Conservation (phyloP, 163 green algal genomes). For the Picocystis sp. region DNA sequence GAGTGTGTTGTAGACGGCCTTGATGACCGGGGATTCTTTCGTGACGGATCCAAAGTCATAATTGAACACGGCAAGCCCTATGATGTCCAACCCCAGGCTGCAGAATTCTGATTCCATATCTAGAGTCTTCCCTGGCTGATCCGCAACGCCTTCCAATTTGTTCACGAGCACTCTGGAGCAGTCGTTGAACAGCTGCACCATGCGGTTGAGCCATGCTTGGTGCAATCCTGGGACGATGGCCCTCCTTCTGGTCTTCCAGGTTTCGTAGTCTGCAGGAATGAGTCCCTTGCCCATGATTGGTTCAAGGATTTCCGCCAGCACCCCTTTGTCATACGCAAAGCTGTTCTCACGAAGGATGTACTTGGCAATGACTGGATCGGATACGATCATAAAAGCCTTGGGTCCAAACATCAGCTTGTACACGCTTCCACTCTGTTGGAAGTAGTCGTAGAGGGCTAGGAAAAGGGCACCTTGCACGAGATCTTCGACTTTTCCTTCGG, state of each 20-base stretch:
- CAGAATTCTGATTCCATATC: conserved; percentile 95
- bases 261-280: conserved; percentile 90
- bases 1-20: conserved; percentile 89
- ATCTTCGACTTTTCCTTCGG: too few species aligned
- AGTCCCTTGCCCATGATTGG: conserved; percentile 98
- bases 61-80: conserved; percentile 96
- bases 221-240: conserved; percentile 89
- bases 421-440: conserved; percentile 57
- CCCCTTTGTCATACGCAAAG: conserved; percentile 90
- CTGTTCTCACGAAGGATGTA: conserved; percentile 68
- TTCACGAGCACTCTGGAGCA: conserved; percentile 42
- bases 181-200: conserved; percentile 69
- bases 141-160: conserved; percentile 36
- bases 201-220: conserved; percentile 76
- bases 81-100: conserved; percentile 88
- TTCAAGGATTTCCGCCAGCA: conserved; percentile 95
- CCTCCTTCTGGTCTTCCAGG: conserved; percentile 56
- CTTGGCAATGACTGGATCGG: conserved; percentile 68
- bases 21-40: conserved; percentile 34
- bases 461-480: too few species aligned
- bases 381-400: conserved; percentile 97
- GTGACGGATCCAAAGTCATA: conserved; percentile 83
- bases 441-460: background rate
- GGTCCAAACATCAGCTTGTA: conserved; percentile 96
- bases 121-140: conserved; percentile 15